Evolutionary conservation across 23 red algal genomes (phyloP).

Genomic region (Gracilaria vermiculophylla): DNA sequence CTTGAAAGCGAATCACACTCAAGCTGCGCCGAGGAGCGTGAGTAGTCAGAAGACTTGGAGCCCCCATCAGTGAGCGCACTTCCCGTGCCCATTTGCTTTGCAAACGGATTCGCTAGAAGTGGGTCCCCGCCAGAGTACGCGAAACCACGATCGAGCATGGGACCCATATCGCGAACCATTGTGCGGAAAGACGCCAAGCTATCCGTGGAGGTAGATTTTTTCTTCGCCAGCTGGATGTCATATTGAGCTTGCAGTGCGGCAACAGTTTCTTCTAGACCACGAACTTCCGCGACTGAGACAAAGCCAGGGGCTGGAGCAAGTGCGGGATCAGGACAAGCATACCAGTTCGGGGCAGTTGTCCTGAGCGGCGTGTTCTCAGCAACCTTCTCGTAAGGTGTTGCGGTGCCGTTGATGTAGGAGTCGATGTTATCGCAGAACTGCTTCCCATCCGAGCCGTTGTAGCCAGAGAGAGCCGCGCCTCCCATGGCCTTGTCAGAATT

Average conservation of each 20-base stretch:
- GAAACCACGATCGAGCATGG: constrained; percentile 44
- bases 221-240: constrained; percentile 33
- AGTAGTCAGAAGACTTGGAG: constrained; percentile 57
- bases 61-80: constrained; percentile 41
- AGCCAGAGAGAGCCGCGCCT: constrained; percentile 72
- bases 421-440: constrained; percentile 53
- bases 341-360: constrained; percentile 78
- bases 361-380: constrained; percentile 74
- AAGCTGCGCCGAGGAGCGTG: constrained; percentile 37
- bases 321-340: constrained; percentile 61
- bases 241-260: constrained; percentile 51
- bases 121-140: constrained; percentile 56
- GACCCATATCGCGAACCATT: constrained; percentile 51
- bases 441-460: constrained; percentile 73
- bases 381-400: constrained; percentile 61
- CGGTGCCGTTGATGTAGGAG: constrained; percentile 32
- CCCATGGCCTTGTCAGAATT: constrained; percentile 88
- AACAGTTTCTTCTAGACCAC: constrained; percentile 27
- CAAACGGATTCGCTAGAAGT: constrained; percentile 50
- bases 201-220: constrained; percentile 18
- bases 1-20: constrained; percentile 66
- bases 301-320: constrained; percentile 58
- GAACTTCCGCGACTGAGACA: constrained; percentile 55
- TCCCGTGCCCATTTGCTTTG: constrained; percentile 32
- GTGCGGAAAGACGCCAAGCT: constrained; percentile 19